These are phyloP conservation scores for Cadophora malorum DNA, from an alignment of 2,329 filamentous ascomycete species.

Conservation along the genomic window DNA sequence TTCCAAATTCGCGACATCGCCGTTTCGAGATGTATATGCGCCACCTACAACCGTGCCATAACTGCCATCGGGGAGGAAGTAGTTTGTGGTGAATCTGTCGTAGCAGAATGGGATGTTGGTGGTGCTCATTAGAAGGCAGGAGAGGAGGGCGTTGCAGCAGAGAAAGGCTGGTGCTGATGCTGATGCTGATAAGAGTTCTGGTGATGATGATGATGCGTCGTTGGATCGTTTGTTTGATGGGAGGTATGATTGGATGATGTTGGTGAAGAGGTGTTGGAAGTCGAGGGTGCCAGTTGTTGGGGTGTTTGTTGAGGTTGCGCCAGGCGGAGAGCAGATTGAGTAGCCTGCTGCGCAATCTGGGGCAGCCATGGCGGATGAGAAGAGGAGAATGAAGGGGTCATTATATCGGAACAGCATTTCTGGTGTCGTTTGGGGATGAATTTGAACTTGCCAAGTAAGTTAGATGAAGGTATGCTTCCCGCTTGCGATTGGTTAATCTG, in stretches of 20 bases:
- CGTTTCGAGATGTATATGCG: conserved; percentile 48
- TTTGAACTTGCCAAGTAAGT: too few relatives aligned
- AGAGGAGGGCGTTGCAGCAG: conserved; percentile 39
- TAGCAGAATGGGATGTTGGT: conserved; percentile 56
- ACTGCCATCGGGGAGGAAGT: conserved; percentile 53
- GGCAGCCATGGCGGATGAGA: not conserved
- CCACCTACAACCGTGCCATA: conserved; percentile 54
- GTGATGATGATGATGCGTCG: too few relatives aligned
- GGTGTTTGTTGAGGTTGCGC: conserved; percentile 38
- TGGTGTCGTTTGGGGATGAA: too few relatives aligned
- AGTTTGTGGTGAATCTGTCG: conserved; percentile 59
- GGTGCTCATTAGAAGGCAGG: conserved; percentile 39
- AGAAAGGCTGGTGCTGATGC: conserved; percentile 20
- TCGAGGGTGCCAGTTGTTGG: conserved; percentile 42
- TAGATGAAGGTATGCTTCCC: too few relatives aligned
- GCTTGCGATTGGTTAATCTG: too few relatives aligned
- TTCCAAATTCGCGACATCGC: conserved; percentile 51
- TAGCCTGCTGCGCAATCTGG: conserved; percentile 31
- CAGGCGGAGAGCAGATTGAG: conserved; percentile 44
- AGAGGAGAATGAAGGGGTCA: not conserved
- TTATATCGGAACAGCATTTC: not conserved
- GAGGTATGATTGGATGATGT: conserved; percentile 44
- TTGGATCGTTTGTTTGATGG: conserved; percentile 30
- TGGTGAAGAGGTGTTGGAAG: conserved; percentile 43
- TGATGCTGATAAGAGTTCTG: not conserved